Conservation (phyloP, 1,139 yeast genomes). For the Candida albicans region DNA sequence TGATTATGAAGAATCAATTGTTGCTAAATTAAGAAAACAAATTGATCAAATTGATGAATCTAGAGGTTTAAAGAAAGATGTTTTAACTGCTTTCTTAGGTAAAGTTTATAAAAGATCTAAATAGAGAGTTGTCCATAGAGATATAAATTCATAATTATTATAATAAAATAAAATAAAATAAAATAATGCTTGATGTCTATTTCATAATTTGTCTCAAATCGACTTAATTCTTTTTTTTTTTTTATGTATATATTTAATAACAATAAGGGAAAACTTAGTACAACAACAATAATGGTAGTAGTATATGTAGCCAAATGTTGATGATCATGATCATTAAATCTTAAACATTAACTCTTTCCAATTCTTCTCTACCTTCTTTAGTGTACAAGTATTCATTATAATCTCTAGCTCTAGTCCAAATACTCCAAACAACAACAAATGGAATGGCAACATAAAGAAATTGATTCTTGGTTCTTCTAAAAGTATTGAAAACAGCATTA, state of each 20-base stretch:
- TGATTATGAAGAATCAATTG: constrained; percentile 80
- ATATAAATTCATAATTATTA: no score
- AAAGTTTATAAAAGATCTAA: constrained; percentile 94
- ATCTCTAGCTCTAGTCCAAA: constrained; percentile 87
- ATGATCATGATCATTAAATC: not conserved
- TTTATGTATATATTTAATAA: constrained; percentile 3
- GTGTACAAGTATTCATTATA: constrained; percentile 95
- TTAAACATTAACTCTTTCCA: constrained; percentile 75
- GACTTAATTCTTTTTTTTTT: not conserved
- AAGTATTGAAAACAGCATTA: constrained; percentile 87
- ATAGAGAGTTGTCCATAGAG: constrained; percentile 30
- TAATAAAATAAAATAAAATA: not conserved
- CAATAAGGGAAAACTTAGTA: not conserved
- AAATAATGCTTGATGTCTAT: not conserved
- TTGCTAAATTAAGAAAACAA: constrained; percentile 58
- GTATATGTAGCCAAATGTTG: not conserved
- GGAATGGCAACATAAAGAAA: constrained; percentile 78
- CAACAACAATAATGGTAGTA: no score
- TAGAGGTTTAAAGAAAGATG: constrained; percentile 87
- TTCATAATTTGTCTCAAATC: not conserved
- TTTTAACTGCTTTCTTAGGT: constrained; percentile 76
- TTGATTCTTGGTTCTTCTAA: constrained; percentile 92
- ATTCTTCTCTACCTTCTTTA: constrained; percentile 95
- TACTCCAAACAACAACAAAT: constrained; percentile 73
- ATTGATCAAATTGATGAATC: constrained; percentile 80